Evolutionary conservation across 208 protist genomes (phyloP).

Genomic region (Crithidia bombi): DNA sequence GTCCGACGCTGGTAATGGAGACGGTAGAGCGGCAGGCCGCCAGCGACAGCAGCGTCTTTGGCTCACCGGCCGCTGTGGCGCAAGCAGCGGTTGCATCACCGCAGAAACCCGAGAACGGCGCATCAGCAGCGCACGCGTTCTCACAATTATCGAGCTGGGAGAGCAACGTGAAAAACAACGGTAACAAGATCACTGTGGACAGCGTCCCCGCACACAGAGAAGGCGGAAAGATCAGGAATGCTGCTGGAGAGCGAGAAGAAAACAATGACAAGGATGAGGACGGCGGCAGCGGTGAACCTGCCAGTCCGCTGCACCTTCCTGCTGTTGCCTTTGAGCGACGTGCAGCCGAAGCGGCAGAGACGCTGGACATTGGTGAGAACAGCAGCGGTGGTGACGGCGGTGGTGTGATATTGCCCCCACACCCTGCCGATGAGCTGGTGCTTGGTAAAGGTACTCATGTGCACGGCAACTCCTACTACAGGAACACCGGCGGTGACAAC

Average conservation of each 20-base stretch:
- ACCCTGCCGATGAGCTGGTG: slow-evolving; percentile 8
- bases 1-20: not conserved
- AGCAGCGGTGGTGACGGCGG: slow-evolving; percentile 1
- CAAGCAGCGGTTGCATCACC: not conserved
- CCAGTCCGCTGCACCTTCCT: slow-evolving; percentile 31
- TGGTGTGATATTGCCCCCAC: too few relatives aligned
- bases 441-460: slow-evolving; percentile 10
- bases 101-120: not conserved
- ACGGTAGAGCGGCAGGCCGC: not conserved
- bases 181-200: too few relatives aligned
- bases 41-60: not conserved
- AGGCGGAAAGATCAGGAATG: not conserved
- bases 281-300: not conserved
- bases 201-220: too few relatives aligned
- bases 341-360: slow-evolving; percentile 14
- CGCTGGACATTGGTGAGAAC: slow-evolving; percentile 23
- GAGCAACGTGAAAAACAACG: not conserved
- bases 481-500: not conserved
- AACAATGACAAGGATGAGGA: not conserved
- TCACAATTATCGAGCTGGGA: too few relatives aligned
- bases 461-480: slow-evolving; percentile 14
- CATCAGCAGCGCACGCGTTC: not conserved
- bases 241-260: not conserved
- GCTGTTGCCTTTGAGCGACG: slow-evolving; percentile 28
- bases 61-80: not conserved